Evolutionary conservation across 768 basidiomycete species (phyloP), one percentile per base, ranked within the genome.

Genomic region (Russula compacta): DNA sequence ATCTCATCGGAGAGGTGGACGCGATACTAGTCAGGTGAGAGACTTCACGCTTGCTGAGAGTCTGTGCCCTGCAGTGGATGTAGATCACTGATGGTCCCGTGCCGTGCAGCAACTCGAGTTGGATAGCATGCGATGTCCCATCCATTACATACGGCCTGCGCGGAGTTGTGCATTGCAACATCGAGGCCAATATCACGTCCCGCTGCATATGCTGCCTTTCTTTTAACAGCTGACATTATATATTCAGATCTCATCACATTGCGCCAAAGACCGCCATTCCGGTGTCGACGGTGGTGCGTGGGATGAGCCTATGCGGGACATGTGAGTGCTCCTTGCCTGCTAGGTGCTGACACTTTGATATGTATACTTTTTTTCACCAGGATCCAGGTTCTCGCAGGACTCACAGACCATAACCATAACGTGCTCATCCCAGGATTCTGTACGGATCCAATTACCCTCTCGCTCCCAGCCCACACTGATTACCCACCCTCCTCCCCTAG

Each of bases 81-180:
- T n/a, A 32, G 2, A 55, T 38, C 7, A 24, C 29, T 47, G 5
- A 10, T 47, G 14, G 6, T 14, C 14, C 6, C 42, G 36, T 32
- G 19, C 1, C 55, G 1, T 17, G 11, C 62, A 92, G 90, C 66
- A 98, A 99, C 70, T 98, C 95, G 21, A 95, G 92, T 10, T 99
- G 95, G 95, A 92, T 98, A 65, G 87, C 87, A 12, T 92, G 97
- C 67, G 84, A 88, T 64, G 82, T 84, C 6, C 95, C 97, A 0
- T 98, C 95, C 68, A 86, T 98, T 54, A 97, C 95, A 0, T 97
- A 95, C 70, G 97, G 97, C 4, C 76, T 98, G 58, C 82, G 97
- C 49, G 97, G 97, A 0, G 95, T 99, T 4, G 83, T 98, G 1
- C 94, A 95, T 69, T 92, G 90, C 54, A 81, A 83, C 38, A 73